These are phyloP conservation scores for Claviceps pusilla DNA, from an alignment of 2,329 filamentous ascomycete species.

Conservation along the genomic window DNA sequence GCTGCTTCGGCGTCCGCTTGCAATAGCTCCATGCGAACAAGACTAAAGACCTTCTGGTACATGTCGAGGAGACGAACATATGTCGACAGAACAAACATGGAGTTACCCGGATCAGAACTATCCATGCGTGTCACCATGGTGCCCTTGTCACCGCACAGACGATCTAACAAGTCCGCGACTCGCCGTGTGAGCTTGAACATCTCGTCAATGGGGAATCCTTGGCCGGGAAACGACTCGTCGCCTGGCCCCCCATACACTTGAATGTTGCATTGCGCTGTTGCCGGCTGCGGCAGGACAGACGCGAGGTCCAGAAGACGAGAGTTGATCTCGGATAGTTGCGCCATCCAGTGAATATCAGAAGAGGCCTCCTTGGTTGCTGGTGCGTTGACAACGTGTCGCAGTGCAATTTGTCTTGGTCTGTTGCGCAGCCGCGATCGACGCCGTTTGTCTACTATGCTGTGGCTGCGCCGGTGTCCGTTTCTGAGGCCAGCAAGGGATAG, in stretches of 20 bases:
- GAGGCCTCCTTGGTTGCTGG: conserved; percentile 11
- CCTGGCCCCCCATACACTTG: conserved; percentile 1
- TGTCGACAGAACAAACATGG: conserved; percentile 23
- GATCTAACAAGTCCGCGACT: conserved; percentile 22
- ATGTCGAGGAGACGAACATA: conserved; percentile 26
- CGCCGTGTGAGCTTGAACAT: conserved; percentile 25
- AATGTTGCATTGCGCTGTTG: conserved; percentile 11
- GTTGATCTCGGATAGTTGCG: conserved; percentile 24
- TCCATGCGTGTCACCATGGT: conserved; percentile 10
- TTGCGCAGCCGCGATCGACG: conserved; percentile 12
- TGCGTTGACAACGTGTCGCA: conserved; percentile 12
- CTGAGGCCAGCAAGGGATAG: not conserved
- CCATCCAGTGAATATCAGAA: conserved; percentile 20
- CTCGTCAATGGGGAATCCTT: conserved; percentile 24
- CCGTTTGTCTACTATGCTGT: conserved; percentile 10
- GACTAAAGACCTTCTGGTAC: conserved; percentile 24
- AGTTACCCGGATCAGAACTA: conserved; percentile 21
- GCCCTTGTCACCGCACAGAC: conserved; percentile 7
- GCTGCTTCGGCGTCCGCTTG: conserved; percentile 13
- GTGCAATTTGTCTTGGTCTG: conserved; percentile 19
- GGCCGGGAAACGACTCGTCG: conserved; percentile 10
- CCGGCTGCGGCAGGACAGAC: conserved; percentile 16
- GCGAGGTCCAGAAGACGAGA: conserved; percentile 23
- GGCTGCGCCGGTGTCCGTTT: not conserved
- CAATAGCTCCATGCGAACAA: conserved; percentile 20